Conservation (phyloP, 225 moss, liverwort and hornwort genomes). For the Physcomitrium patens region DNA sequence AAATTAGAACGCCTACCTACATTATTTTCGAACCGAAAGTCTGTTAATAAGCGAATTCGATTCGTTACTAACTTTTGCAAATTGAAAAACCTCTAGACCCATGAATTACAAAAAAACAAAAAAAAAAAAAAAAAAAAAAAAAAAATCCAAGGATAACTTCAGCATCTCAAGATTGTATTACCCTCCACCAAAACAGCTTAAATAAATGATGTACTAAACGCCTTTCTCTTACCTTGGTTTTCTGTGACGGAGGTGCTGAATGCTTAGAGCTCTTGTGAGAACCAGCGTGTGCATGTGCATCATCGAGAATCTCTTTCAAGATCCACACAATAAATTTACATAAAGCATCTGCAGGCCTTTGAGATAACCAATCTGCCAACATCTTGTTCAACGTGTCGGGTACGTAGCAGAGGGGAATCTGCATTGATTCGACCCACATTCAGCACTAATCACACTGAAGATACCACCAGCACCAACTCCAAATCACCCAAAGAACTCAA, state of each 20-base stretch:
- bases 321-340: slow-evolving; percentile 82
- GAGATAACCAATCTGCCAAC: slow-evolving; percentile 78
- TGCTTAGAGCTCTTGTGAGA: slow-evolving; percentile 54
- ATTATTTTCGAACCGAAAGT: not conserved
- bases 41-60: no score
- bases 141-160: no score
- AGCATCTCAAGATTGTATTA: no score
- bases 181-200: no score
- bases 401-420: slow-evolving; percentile 80
- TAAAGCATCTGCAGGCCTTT: slow-evolving; percentile 77
- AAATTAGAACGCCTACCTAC: slow-evolving; percentile 87
- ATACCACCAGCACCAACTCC: no score
- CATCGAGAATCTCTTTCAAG: slow-evolving; percentile 72
- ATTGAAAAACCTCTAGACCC: no score
- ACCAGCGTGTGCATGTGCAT: slow-evolving; percentile 52
- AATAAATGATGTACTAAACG: not conserved
- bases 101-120: no score
- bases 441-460: no score
- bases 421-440: slow-evolving; percentile 18
- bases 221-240: slow-evolving; percentile 60
- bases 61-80: no score
- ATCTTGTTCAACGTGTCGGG: slow-evolving; percentile 72
- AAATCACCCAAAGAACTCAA: no score
- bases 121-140: no score
- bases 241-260: slow-evolving; percentile 51